phyloP scores from a whole-genome alignment of 75 land plant species.

The Pinus albicaulis region DNA sequence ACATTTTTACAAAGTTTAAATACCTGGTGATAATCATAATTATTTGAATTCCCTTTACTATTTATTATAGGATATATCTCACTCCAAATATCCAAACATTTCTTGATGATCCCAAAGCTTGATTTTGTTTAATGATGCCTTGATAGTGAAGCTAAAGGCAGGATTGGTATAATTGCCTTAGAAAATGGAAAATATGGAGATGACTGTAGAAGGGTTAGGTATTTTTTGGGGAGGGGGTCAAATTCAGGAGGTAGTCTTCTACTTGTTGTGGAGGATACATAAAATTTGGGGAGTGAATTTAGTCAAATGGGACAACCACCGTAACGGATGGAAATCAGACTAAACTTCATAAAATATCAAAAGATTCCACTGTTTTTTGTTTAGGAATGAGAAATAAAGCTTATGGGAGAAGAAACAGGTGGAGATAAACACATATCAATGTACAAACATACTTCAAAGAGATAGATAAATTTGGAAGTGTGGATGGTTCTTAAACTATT shows the following conservation, averaged over 20 bases:
- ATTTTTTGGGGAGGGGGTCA: slow-evolving; percentile 32
- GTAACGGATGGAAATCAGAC: slow-evolving; percentile 23
- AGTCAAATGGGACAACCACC: slow-evolving; percentile 34
- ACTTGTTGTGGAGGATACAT: slow-evolving; percentile 51
- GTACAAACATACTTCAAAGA: slow-evolving; percentile 6
- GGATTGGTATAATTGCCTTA: slow-evolving; percentile 43
- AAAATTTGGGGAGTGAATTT: slow-evolving; percentile 12
- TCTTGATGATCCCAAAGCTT: no score
- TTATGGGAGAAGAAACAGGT: slow-evolving; percentile 70
- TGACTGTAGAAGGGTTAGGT: slow-evolving; percentile 51
- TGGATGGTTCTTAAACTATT: slow-evolving; percentile 20
- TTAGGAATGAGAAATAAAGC: slow-evolving; percentile 55
- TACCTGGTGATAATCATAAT: not conserved
- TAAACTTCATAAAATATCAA: slow-evolving; percentile 38
- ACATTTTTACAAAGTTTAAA: no score
- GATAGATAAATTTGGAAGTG: slow-evolving; percentile 14
- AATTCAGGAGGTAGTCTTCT: slow-evolving; percentile 50
- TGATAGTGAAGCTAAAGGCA: slow-evolving; percentile 73
- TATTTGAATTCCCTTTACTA: no score
- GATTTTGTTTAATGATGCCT: no score
- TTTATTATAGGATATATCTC: no score
- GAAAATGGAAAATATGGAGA: slow-evolving; percentile 70
- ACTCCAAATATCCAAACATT: no score
- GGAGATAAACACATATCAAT: slow-evolving; percentile 47
- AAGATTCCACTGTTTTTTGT: slow-evolving; percentile 38